Evolutionary conservation across 2,329 filamentous ascomycete genomes (phyloP), one percentile per base, ranked within the genome.

Genomic region (Ceratocystiopsis brevicomis): DNA sequence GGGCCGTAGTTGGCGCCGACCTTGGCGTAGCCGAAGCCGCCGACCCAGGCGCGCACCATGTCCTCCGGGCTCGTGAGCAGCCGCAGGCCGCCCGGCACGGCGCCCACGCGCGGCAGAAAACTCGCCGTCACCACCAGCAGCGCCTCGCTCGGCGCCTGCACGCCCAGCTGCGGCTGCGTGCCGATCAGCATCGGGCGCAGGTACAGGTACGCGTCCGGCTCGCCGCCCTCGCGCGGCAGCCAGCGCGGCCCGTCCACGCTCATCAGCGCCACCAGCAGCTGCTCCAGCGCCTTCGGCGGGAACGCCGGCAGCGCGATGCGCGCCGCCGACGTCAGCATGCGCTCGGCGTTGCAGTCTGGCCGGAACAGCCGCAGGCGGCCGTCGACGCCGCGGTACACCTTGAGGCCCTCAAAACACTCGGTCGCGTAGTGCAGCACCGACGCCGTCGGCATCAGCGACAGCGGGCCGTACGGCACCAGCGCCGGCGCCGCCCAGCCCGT

Each of bases 1-100:
- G 87, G 87, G 0, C 87, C 87, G 59, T 94, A 95, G 67, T 94
- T 95, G 48, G 87, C 87, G 44, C 87, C 87, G 33, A 95, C 73
- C 63, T 95, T 95, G 47, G 86, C 85, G 56, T 81, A 87, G 1
- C 87, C 87, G 58, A 92, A 93, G 11, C 88, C 87, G 48, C 87
- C 87, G 17, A 84, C 85, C 87, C 87, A 95, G 13, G 87, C 86
- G 50, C 87, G 79, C 45, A 93, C 77, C 66, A 79, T 83, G 59
- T 93, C 83, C 51, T 87, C 76, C 44, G 75, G 72, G 39, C 74
- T 82, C 0, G 86, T 88, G 56, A 88, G 73, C 39, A 93, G 72
- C 53, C 73, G 78, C 67, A 92, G 69, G 50, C 75, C 75, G 33
- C 68, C 69, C 0, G 57, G 51, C 6, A 65, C 63, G 13, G 60